Conservation (phyloP, 2,329 filamentous ascomycete species). For the Paracamarosporium sp. region DNA sequence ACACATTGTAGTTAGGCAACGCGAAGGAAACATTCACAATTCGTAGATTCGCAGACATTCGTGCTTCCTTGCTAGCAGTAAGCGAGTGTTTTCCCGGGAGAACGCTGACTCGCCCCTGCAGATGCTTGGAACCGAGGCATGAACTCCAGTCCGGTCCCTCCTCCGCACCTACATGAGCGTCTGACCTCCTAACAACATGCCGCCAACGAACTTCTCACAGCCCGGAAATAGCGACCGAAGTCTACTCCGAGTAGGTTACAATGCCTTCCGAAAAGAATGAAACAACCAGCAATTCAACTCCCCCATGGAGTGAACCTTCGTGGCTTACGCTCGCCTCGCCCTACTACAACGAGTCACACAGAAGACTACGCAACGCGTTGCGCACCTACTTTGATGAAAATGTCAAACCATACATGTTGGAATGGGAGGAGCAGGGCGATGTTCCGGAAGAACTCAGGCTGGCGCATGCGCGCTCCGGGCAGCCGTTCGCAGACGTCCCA, state of each 20-base stretch:
- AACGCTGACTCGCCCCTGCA: neutral
- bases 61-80: neutral
- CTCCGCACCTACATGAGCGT: neutral
- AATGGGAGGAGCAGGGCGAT: slow-evolving; percentile 65
- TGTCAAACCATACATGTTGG: slow-evolving; percentile 64
- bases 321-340: slow-evolving; percentile 60
- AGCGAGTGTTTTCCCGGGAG: neutral
- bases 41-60: neutral
- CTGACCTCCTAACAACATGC: neutral
- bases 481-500: slow-evolving; percentile 53
- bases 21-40: too few species aligned
- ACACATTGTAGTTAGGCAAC: too few species aligned
- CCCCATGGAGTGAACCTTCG: slow-evolving; percentile 54
- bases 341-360: slow-evolving; percentile 70
- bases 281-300: slow-evolving; percentile 44
- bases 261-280: slow-evolving; percentile 32
- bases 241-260: too few species aligned
- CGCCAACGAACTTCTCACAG: too few species aligned
- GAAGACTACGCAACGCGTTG: slow-evolving; percentile 62
- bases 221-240: too few species aligned
- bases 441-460: slow-evolving; percentile 55
- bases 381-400: slow-evolving; percentile 66
- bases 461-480: slow-evolving; percentile 50
- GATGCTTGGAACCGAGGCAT: neutral
- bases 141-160: neutral